Percentiles rank a stretch among this genome's conserved stretches.
These are phyloP conservation scores for Nothophoma quercina DNA, from an alignment of 2,329 filamentous ascomycete species.

Conservation along the genomic window DNA sequence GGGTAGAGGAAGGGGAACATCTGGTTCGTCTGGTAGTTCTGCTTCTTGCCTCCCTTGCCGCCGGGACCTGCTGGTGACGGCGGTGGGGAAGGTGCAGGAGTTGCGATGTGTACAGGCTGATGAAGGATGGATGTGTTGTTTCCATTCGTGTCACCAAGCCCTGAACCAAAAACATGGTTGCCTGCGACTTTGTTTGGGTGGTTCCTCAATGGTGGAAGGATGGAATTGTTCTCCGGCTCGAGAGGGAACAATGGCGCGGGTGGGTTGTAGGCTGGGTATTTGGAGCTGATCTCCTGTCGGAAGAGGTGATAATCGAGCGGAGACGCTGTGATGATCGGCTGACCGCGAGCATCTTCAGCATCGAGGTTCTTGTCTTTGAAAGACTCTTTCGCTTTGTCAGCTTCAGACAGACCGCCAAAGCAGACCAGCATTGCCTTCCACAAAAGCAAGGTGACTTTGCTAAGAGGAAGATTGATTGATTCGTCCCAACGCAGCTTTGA, in stretches of 20 bases:
- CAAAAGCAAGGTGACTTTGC: constrained; percentile 73
- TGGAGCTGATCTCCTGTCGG: constrained; percentile 94
- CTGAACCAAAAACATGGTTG: constrained; percentile 60
- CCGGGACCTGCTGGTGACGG: constrained; percentile 84
- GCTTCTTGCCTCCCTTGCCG: constrained; percentile 95
- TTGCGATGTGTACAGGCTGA: constrained; percentile 98
- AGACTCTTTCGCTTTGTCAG: constrained; percentile 76
- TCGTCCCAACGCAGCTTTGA: constrained; percentile 64
- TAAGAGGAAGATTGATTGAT: constrained; percentile 65
- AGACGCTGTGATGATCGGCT: constrained; percentile 87
- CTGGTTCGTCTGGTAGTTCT: constrained; percentile 99
- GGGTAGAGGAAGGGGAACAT: constrained; percentile 99
- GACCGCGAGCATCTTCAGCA: constrained; percentile 66
- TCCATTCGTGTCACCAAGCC: constrained; percentile 56
- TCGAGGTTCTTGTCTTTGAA: constrained; percentile 66
- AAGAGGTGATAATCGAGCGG: constrained; percentile 96
- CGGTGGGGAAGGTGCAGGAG: constrained; percentile 92
- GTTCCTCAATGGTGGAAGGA: constrained; percentile 83
- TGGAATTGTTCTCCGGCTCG: constrained; percentile 88
- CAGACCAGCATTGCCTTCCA: constrained; percentile 91
- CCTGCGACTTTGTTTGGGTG: constrained; percentile 65
- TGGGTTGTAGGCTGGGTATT: constrained; percentile 95
- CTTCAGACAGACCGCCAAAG: constrained; percentile 79
- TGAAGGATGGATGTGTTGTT: constrained; percentile 78
- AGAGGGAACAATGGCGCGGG: constrained; percentile 83